Evolutionary conservation across 768 basidiomycete species (phyloP).

Genomic region (Auriscalpium orientale): DNA sequence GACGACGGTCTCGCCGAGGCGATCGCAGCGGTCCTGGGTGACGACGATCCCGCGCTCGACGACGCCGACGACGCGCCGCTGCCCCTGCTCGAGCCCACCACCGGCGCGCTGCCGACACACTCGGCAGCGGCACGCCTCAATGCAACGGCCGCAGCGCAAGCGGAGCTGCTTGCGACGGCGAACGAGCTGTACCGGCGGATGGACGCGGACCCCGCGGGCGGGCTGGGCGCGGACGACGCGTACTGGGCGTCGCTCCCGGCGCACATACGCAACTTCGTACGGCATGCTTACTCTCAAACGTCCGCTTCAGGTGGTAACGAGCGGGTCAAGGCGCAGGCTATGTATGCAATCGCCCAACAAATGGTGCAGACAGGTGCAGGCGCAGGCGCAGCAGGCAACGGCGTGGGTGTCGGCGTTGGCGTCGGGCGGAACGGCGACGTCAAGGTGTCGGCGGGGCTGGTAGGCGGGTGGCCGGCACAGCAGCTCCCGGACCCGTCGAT

Average conservation of each 20-base stretch:
- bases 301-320: slow-evolving; percentile 25
- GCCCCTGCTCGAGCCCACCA: slow-evolving; percentile 3
- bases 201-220: slow-evolving; percentile 28
- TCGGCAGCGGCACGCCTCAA: slow-evolving; percentile 5
- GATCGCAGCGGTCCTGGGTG: slow-evolving; percentile 12
- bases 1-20: slow-evolving; percentile 15
- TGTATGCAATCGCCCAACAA: slow-evolving; percentile 65
- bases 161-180: slow-evolving; percentile 40
- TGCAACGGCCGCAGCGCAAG: slow-evolving; percentile 18
- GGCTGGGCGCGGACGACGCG: slow-evolving; percentile 43
- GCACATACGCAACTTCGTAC: slow-evolving; percentile 63
- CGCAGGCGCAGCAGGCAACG: slow-evolving; percentile 21
- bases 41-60: neutral
- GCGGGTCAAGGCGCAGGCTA: slow-evolving; percentile 45
- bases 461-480: slow-evolving; percentile 30
- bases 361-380: slow-evolving; percentile 42
- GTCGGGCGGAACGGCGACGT: slow-evolving; percentile 23
- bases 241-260: slow-evolving; percentile 66
- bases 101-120: neutral
- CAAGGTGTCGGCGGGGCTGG: slow-evolving; percentile 16
- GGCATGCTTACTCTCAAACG: slow-evolving; percentile 27
- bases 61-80: neutral
- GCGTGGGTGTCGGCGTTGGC: slow-evolving; percentile 18
- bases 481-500: slow-evolving; percentile 42
- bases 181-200: slow-evolving; percentile 43